phyloP scores from a whole-genome alignment of 768 basidiomycete genomes.

The Pulveroboletus frians region DNA sequence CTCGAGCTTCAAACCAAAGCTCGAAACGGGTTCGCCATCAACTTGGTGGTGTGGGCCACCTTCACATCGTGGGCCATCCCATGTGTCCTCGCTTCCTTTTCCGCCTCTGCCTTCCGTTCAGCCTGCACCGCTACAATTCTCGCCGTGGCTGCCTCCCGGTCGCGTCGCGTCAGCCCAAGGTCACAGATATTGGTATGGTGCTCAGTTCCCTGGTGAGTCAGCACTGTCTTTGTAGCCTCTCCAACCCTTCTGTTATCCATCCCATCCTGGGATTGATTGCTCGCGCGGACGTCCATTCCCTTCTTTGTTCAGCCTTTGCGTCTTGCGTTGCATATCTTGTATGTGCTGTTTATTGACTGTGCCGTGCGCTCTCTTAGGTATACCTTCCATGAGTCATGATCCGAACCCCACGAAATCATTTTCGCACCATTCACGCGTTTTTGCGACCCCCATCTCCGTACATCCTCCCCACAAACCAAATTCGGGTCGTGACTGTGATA shows the following conservation, averaged over 20 bases:
- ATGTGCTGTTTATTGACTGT: conserved; percentile 9
- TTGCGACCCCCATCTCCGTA: background rate
- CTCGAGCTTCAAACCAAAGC: conserved; percentile 3
- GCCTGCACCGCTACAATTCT: conserved; percentile 12
- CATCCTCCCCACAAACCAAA: conserved; percentile 3
- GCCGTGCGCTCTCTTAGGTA: conserved; percentile 10
- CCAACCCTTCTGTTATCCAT: background rate
- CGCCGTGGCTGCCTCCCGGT: conserved; percentile 14
- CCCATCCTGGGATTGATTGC: background rate
- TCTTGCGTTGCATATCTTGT: background rate
- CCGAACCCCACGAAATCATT: conserved; percentile 2
- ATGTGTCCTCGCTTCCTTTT: conserved; percentile 8
- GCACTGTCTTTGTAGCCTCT: conserved; percentile 1
- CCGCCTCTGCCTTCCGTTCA: conserved; percentile 11
- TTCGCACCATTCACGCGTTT: conserved; percentile 2
- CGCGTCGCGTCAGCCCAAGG: conserved; percentile 10
- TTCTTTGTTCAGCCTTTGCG: background rate
- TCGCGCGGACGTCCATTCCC: background rate
- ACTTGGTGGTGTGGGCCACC: conserved; percentile 9
- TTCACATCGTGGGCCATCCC: conserved; percentile 4
- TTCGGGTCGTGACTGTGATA: conserved; percentile 14
- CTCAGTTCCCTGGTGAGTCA: conserved; percentile 19
- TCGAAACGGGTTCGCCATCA: conserved; percentile 9
- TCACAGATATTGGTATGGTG: conserved; percentile 21
- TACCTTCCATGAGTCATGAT: conserved; percentile 10